Conservation (phyloP, 2,329 filamentous ascomycete species). For the Rhytidhysteron rufulum region DNA sequence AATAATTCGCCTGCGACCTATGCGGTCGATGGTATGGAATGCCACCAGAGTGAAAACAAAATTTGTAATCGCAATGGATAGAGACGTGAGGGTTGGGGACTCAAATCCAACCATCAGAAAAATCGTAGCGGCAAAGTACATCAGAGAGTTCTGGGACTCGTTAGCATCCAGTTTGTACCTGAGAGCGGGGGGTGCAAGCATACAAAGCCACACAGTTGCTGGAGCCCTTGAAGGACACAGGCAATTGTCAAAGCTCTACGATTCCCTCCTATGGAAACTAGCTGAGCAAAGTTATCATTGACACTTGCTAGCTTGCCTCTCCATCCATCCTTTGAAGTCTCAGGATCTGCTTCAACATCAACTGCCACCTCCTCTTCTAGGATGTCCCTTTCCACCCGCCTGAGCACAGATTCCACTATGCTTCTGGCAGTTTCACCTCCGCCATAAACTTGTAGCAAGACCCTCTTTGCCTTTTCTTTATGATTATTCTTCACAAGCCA, state of each 20-base stretch:
- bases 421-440: constrained; percentile 32
- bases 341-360: constrained; percentile 29
- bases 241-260: constrained; percentile 77
- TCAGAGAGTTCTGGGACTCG: no score
- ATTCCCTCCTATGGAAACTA: constrained; percentile 47
- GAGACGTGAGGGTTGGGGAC: constrained; percentile 42
- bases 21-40: constrained; percentile 42
- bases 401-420: constrained; percentile 59
- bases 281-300: constrained; percentile 52
- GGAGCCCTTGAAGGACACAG: constrained; percentile 79
- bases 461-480: constrained; percentile 57
- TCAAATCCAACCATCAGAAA: constrained; percentile 45
- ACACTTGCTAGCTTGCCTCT: constrained; percentile 44
- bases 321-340: constrained; percentile 24
- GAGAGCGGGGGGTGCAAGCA: constrained; percentile 8
- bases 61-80: constrained; percentile 44
- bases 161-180: no score
- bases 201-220: constrained; percentile 70
- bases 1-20: constrained; percentile 57
- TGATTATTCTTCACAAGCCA: constrained; percentile 74
- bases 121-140: constrained; percentile 42
- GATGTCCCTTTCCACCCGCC: constrained; percentile 70
- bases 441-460: constrained; percentile 64
- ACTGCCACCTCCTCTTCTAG: constrained; percentile 61
- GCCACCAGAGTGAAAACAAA: constrained; percentile 45